These are phyloP conservation scores for Sistotremastrum suecicum DNA, from an alignment of 768 basidiomycete species.

Conservation along the genomic window DNA sequence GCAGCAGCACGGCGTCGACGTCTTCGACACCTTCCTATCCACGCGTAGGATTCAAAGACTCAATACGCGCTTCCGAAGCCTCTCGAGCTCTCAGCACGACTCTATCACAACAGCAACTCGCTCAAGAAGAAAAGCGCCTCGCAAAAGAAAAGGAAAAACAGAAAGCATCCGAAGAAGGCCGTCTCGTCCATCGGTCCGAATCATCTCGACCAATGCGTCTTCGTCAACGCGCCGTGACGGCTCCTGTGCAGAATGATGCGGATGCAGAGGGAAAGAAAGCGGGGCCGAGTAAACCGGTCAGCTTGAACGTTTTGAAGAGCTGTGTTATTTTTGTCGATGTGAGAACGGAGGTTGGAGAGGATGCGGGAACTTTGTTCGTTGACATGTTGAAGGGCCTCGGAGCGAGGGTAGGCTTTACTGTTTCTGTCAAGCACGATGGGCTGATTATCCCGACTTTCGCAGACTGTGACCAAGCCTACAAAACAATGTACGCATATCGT, in stretches of 20 bases:
- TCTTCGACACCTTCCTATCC: too few relatives aligned
- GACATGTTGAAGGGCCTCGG: conserved; percentile 74
- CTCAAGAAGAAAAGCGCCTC: too few relatives aligned
- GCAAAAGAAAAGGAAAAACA: too few relatives aligned
- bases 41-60: too few relatives aligned
- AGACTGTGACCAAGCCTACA: conserved; percentile 54
- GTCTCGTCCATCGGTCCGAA: too few relatives aligned
- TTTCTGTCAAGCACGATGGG: background rate
- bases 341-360: conserved; percentile 54
- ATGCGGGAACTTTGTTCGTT: conserved; percentile 67
- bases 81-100: too few relatives aligned
- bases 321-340: conserved; percentile 84
- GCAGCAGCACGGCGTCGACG: too few relatives aligned
- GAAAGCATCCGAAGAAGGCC: too few relatives aligned
- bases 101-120: too few relatives aligned
- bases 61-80: too few relatives aligned
- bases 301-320: conserved; percentile 46
- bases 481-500: conserved; percentile 74
- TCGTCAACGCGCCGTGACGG: background rate
- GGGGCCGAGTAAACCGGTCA: conserved; percentile 5
- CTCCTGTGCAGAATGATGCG: background rate
- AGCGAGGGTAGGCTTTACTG: conserved; percentile 44
- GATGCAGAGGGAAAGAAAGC: background rate
- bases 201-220: too few relatives aligned
- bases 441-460: background rate